Conservation (phyloP, 192 early-diverging fungal genomes). For the Coemansia nantahalensis region DNA sequence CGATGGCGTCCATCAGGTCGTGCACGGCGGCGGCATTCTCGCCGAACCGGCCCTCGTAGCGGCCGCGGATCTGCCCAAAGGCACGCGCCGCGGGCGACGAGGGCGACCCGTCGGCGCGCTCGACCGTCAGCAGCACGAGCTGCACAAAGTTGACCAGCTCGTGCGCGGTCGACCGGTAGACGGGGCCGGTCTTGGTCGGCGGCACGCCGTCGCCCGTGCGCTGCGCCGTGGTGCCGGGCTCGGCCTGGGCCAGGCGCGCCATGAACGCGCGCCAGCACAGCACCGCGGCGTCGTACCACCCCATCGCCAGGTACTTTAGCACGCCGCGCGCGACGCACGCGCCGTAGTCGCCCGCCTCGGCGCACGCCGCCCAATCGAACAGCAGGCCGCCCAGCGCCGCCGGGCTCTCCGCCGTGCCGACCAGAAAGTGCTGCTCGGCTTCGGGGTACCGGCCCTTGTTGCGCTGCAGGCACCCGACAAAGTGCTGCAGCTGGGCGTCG, state of each 20-base stretch:
- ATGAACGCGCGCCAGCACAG: conserved; percentile 54
- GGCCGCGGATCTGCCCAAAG: conserved; percentile 25
- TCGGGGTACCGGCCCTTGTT: conserved; percentile 69
- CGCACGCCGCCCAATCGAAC: conserved; percentile 69
- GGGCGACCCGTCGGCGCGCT: conserved; percentile 52
- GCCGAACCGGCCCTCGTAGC: conserved; percentile 40
- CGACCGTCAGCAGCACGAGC: conserved; percentile 62
- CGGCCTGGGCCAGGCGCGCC: conserved; percentile 18
- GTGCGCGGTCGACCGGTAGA: conserved; percentile 44
- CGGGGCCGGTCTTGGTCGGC: conserved; percentile 49
- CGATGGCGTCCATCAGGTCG: conserved; percentile 35
- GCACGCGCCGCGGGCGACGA: conserved; percentile 16
- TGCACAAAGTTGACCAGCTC: conserved; percentile 65
- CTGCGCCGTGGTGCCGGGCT: conserved; percentile 13
- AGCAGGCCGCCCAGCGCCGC: conserved; percentile 69
- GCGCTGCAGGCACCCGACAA: conserved; percentile 43
- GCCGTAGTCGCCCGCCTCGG: conserved; percentile 63
- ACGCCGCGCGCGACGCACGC: conserved; percentile 76
- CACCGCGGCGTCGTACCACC: conserved; percentile 54
- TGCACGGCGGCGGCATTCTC: conserved; percentile 23
- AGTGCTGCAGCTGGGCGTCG: conserved; percentile 48
- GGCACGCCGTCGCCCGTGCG: conserved; percentile 17
- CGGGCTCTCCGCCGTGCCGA: conserved; percentile 81
- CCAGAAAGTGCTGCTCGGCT: conserved; percentile 83
- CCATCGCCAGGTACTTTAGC: conserved; percentile 68